Evolutionary conservation across 2,329 filamentous ascomycete genomes (phyloP).

Genomic region (Xylariaceae sp.): DNA sequence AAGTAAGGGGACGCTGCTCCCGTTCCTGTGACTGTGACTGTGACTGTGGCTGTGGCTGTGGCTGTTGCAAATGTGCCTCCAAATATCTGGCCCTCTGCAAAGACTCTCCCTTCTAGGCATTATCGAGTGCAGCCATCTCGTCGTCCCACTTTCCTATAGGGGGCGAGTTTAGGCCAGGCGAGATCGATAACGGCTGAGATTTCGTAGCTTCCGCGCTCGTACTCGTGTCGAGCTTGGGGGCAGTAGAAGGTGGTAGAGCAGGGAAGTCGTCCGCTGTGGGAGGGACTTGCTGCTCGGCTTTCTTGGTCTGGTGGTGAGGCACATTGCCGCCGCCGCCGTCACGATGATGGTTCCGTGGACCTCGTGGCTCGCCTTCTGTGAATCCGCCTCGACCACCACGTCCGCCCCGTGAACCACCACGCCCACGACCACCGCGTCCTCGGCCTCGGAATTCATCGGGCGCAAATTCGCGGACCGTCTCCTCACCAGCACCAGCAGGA

Average conservation of each 20-base stretch:
- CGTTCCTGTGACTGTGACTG: too few species aligned
- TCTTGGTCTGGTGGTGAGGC: constrained; percentile 18
- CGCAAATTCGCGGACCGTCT: constrained; percentile 39
- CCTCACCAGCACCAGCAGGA: constrained; percentile 34
- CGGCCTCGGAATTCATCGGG: constrained; percentile 33
- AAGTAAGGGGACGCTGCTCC: too few species aligned
- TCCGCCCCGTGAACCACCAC: constrained; percentile 24
- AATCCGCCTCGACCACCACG: constrained; percentile 32
- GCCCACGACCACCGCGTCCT: constrained; percentile 32
- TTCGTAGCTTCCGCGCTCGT: constrained; percentile 16
- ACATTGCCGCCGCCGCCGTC: too few species aligned
- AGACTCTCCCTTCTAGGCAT: constrained; percentile 6
- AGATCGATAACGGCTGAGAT: too few species aligned
- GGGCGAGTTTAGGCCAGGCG: constrained; percentile 33
- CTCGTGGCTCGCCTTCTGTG: constrained; percentile 20
- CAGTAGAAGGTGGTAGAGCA: constrained; percentile 31
- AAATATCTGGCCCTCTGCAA: not conserved
- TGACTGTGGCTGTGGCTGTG: too few species aligned
- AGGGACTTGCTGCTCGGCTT: constrained; percentile 26
- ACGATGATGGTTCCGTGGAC: constrained; percentile 14
- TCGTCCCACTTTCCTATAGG: constrained; percentile 52
- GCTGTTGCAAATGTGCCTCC: too few species aligned
- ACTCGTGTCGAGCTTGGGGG: constrained; percentile 29
- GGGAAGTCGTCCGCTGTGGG: constrained; percentile 39
- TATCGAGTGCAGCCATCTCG: constrained; percentile 52